These are phyloP conservation scores for Spinacia oleracea DNA, from an alignment of 179 eudicot genomes.

Conservation along the genomic window DNA sequence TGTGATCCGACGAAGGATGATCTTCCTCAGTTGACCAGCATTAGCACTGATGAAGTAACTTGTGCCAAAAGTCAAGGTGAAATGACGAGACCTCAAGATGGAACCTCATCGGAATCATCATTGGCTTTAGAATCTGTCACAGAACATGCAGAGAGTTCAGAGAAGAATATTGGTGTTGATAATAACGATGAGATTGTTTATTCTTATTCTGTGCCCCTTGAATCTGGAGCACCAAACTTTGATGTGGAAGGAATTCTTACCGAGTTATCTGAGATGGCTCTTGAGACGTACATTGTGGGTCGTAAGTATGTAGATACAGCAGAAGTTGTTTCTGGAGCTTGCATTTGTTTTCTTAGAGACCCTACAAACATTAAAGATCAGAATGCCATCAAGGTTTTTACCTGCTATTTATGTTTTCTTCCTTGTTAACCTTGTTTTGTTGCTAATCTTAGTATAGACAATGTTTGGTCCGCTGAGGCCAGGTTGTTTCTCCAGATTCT, in stretches of 20 bases:
- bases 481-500: constrained; percentile 65
- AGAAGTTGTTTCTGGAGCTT: constrained; percentile 50
- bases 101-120: constrained; percentile 14
- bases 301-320: constrained; percentile 58
- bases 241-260: constrained; percentile 33
- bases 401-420: constrained; percentile 23
- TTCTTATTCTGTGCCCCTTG: constrained; percentile 19
- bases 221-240: constrained; percentile 30
- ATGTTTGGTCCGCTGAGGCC: constrained; percentile 32
- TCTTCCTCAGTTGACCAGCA: constrained; percentile 18
- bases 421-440: background rate
- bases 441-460: constrained; percentile 17
- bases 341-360: constrained; percentile 62
- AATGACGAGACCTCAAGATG: constrained; percentile 14
- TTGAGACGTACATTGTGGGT: constrained; percentile 81
- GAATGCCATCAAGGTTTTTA: constrained; percentile 83
- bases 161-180: constrained; percentile 25
- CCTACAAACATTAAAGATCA: constrained; percentile 69
- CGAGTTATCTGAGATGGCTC: constrained; percentile 39
- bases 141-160: constrained; percentile 26
- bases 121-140: constrained; percentile 23
- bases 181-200: constrained; percentile 18
- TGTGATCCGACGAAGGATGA: constrained; percentile 21
- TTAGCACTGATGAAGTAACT: constrained; percentile 25
- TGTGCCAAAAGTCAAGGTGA: constrained; percentile 19